Evolutionary conservation across 148 eudicot species (phyloP), one percentile per base, ranked within the genome.

Genomic region (Rhododendron kiyosumense): DNA sequence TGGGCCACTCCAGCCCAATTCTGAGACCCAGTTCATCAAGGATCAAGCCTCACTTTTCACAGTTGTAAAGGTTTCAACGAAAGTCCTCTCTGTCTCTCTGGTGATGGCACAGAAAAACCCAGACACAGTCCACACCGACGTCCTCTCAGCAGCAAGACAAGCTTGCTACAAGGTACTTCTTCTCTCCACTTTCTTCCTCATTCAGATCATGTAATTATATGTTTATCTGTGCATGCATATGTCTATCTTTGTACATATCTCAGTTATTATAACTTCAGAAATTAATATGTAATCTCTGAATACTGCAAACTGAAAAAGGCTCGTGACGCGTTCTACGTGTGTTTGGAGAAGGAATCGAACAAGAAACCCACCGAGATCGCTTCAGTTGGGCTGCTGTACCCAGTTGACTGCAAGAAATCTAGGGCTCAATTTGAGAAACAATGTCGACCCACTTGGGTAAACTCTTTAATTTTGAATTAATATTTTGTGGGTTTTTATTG

Each of bases 381-480:
- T 54, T 87, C 92, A 0, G 98, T 93, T 1, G 98, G 98, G 5
- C 92, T 96, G 77, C 93, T 96, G 1, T 94, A 94, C 89, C 98
- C 96, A 0, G 59, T 81, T 5, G 93, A 92, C 20, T 96, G 98
- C 93, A 93, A 94, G 88, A 93, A 92, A 84, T 74, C 88, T 85
- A 91, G 98, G 91, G 90, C 76, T 84, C 65, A 87, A 30, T 96
- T 61, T 85, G 98, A 87, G 90, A 94, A 93, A 9, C 84, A 84
- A 41, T 96, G 98, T 59, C 90, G 98, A 57, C 92, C 95, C 41
- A 87, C 99, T 84, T 96, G 98, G 98, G 94, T 96, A 89, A 75
- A 9, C 46, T 78, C 52, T 7, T 52, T 11, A 5, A 63, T 86
- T 59, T 45, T 52, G 30, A 2, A 32, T 2, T 22, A 4, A 20